These are phyloP conservation scores for Cadophora malorum DNA, from an alignment of 2,329 filamentous ascomycete genomes.

Conservation along the genomic window DNA sequence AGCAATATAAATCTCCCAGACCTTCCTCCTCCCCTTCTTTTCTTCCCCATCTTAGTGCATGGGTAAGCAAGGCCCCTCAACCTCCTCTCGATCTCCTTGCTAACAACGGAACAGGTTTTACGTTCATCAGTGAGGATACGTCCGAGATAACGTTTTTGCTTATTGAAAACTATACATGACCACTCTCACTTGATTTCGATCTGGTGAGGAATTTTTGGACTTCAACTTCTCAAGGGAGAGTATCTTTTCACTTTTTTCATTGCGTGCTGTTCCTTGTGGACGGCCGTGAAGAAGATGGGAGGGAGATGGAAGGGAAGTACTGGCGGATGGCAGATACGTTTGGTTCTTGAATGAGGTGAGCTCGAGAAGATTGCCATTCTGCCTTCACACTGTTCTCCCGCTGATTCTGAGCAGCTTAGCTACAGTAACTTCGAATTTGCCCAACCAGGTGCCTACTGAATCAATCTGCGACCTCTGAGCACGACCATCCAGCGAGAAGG, in stretches of 20 bases:
- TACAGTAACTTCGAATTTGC: too few species aligned
- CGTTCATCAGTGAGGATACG: constrained; percentile 84
- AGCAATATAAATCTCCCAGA: neutral
- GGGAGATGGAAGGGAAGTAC: too few species aligned
- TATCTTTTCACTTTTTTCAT: neutral
- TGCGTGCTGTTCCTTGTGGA: neutral
- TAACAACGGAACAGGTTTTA: constrained; percentile 62
- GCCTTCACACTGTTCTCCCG: too few species aligned
- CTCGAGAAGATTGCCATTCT: neutral
- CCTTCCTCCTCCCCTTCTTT: neutral
- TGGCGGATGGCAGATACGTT: neutral
- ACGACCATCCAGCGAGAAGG: constrained; percentile 60
- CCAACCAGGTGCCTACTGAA: neutral
- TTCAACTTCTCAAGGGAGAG: neutral
- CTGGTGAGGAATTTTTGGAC: neutral
- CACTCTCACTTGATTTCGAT: neutral
- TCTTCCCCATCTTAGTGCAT: neutral
- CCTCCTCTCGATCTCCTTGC: neutral
- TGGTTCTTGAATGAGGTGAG: neutral
- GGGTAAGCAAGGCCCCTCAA: neutral
- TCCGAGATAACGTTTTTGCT: constrained; percentile 83
- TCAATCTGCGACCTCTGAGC: constrained; percentile 54
- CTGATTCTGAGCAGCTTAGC: neutral
- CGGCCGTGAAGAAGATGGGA: neutral
- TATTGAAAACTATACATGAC: constrained; percentile 54